Conservation (phyloP, 2,329 filamentous ascomycete species). For the Graphilbum sp. region DNA sequence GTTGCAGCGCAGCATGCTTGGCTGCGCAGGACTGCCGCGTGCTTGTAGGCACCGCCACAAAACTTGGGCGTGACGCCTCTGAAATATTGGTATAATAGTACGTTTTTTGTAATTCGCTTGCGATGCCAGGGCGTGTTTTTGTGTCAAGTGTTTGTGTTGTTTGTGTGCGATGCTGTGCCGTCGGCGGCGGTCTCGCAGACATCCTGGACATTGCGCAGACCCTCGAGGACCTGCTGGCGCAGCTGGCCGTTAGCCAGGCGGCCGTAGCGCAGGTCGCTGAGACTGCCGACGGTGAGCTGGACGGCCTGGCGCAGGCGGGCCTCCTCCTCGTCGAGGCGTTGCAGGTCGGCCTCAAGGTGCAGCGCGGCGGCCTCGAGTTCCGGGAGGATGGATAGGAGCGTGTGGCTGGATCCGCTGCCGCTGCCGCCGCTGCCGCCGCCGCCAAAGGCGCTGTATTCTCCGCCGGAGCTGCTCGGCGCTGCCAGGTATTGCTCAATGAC, state of each 20-base stretch:
- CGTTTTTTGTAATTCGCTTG: too few species aligned
- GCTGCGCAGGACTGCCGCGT: too few species aligned
- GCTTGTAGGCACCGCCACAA: too few species aligned
- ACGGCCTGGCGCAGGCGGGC: constrained; percentile 42
- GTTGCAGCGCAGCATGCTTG: too few species aligned
- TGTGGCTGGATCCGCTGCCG: constrained; percentile 30
- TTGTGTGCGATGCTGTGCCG: too few species aligned
- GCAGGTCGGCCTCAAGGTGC: constrained; percentile 53
- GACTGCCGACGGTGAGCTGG: constrained; percentile 46
- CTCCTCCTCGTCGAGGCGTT: constrained; percentile 48
- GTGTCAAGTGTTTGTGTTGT: too few species aligned
- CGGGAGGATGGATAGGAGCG: constrained; percentile 45
- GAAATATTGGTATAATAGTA: too few species aligned
- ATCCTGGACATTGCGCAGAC: constrained; percentile 46
- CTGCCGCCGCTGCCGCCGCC: background rate
- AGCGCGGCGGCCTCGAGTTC: constrained; percentile 51
- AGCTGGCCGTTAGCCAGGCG: constrained; percentile 50
- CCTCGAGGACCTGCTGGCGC: constrained; percentile 49
- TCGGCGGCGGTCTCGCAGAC: constrained; percentile 30
- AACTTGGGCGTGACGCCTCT: too few species aligned
- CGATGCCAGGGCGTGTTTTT: too few species aligned
- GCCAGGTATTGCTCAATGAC: constrained; percentile 42
- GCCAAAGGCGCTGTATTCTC: too few species aligned
- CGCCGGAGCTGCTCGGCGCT: too few species aligned
- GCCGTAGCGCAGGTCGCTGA: constrained; percentile 75